Evolutionary conservation across 2,329 filamentous ascomycete genomes (phyloP).

Genomic region (Penicillium expansum): DNA sequence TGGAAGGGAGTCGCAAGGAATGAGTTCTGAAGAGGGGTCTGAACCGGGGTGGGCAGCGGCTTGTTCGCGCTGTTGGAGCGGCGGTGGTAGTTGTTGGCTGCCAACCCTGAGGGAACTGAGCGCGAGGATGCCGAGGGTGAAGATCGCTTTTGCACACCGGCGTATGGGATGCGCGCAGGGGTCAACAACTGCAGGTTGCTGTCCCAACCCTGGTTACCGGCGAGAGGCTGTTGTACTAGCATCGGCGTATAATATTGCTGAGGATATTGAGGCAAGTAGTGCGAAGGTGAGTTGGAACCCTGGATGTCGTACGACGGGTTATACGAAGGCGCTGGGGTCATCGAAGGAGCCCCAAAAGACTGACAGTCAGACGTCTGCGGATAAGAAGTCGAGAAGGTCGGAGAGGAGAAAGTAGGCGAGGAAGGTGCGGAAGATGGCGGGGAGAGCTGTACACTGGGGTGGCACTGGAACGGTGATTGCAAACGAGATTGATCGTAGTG

Average conservation of each 20-base stretch:
- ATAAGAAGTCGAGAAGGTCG: slow-evolving; percentile 29
- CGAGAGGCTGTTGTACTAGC: slow-evolving; percentile 40
- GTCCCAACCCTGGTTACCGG: slow-evolving; percentile 37
- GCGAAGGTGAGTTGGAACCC: slow-evolving; percentile 33
- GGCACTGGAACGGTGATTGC: slow-evolving; percentile 37
- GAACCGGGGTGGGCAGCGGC: slow-evolving; percentile 55
- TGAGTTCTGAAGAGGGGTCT: slow-evolving; percentile 53
- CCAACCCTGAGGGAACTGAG: slow-evolving; percentile 33
- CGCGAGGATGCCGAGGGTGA: slow-evolving; percentile 47
- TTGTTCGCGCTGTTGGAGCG: slow-evolving; percentile 45
- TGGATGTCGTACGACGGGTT: slow-evolving; percentile 38
- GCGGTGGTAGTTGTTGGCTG: slow-evolving; percentile 36
- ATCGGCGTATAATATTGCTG: slow-evolving; percentile 36
- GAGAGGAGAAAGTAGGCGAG: slow-evolving; percentile 32
- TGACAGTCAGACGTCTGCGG: slow-evolving; percentile 30
- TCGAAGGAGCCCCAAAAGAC: slow-evolving; percentile 39
- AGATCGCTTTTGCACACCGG: slow-evolving; percentile 38
- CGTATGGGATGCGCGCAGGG: slow-evolving; percentile 34
- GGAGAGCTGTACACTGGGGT: slow-evolving; percentile 32
- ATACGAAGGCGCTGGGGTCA: slow-evolving; percentile 41
- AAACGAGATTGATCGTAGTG: slow-evolving; percentile 30
- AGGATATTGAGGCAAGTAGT: slow-evolving; percentile 32
- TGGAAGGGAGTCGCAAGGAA: slow-evolving; percentile 49
- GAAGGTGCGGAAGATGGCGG: slow-evolving; percentile 40
- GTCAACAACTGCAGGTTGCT: slow-evolving; percentile 37